Base-by-base conservation (phyloP, 495 filamentous ascomycete species). In the Penicillium angulare region DNA sequence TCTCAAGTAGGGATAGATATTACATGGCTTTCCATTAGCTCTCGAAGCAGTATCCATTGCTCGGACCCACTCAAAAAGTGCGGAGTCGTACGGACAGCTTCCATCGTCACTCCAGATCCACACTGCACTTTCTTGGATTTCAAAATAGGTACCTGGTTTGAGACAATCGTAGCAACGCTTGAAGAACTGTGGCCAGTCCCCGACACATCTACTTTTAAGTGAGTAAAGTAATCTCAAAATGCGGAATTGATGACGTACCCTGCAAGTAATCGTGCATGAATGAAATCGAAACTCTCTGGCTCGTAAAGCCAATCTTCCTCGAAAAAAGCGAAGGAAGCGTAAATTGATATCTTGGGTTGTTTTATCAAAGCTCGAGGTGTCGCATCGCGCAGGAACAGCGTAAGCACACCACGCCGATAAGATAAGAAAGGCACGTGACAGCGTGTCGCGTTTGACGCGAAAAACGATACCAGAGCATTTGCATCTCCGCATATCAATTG, bases 91-190 rank as follows among this genome's bases (percentile, higher is more conserved):
- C 1, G 70, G 47, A 43, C 84, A 71, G 23, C 69, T 73, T 24
- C 63, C 70, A 54, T 81, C 79, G 49, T 75, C 71, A 22, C 79
- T 77, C 43, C 68, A 67, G 5, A 74, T 72, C 38, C 61, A 71
- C 43, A 79, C 70, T 24, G 64, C 52, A 20, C 80, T 74, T 51
- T 84, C 79, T 46, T 81, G 77, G 40, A 84, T 65, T 59, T 88
- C 85, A 46, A 86, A 67, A 68, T 82, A 88, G 53, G 80, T 84
- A 17, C 86, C 85, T 2, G 86, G 86, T 43, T 78, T 79, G 13
- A 83, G 60, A 56, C 64, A 52, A 18, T 58, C 55, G 43, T 53
- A 67, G 16, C 50, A 55, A 47, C 64, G 60, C 12, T 49, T 32
- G 35, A 70, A 55, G 20, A 75, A 47, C 2, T 15, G 4, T 6